Percentiles rank a stretch among this genome's conserved stretches.
Evolutionary conservation across 768 basidiomycete species (phyloP).

Genomic region (Tulasnella sp.): DNA sequence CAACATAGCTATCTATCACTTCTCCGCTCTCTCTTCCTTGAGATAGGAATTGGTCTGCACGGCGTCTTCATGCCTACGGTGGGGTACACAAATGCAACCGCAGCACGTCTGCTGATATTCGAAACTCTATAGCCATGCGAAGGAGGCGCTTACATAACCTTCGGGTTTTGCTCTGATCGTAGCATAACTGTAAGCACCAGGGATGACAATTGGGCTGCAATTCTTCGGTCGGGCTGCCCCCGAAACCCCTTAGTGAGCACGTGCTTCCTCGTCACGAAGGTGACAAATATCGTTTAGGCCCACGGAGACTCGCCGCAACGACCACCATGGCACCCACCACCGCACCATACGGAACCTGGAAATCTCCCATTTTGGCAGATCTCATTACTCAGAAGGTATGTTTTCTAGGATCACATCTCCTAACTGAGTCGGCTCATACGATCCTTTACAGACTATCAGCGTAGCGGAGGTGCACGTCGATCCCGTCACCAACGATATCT

Average conservation of each 20-base stretch:
- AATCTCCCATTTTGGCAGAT: slow-evolving; percentile 54
- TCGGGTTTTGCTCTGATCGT: not conserved
- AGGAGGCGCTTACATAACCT: too few species aligned
- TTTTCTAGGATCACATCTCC: slow-evolving; percentile 1
- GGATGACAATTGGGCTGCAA: not conserved
- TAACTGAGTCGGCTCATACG: not conserved
- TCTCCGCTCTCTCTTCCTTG: not conserved
- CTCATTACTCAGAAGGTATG: slow-evolving; percentile 48
- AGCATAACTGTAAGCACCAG: too few species aligned
- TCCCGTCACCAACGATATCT: slow-evolving; percentile 43
- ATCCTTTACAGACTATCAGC: slow-evolving; percentile 35
- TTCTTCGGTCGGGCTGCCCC: not conserved
- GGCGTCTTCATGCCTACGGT: too few species aligned
- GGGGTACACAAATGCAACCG: not conserved
- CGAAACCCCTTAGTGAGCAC: not conserved
- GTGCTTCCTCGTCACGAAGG: not conserved
- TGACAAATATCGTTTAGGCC: not conserved
- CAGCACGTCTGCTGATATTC: not conserved
- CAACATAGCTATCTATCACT: too few species aligned
- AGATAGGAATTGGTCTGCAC: not conserved
- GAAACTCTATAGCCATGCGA: too few species aligned
- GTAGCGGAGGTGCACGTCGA: slow-evolving; percentile 54
- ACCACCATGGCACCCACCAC: slow-evolving; percentile 14
- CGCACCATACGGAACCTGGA: slow-evolving; percentile 63
- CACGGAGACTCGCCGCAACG: not conserved